These are phyloP conservation scores for Petunia hybrid DNA, from an alignment of 305 asterid genomes.

Conservation along the genomic window DNA sequence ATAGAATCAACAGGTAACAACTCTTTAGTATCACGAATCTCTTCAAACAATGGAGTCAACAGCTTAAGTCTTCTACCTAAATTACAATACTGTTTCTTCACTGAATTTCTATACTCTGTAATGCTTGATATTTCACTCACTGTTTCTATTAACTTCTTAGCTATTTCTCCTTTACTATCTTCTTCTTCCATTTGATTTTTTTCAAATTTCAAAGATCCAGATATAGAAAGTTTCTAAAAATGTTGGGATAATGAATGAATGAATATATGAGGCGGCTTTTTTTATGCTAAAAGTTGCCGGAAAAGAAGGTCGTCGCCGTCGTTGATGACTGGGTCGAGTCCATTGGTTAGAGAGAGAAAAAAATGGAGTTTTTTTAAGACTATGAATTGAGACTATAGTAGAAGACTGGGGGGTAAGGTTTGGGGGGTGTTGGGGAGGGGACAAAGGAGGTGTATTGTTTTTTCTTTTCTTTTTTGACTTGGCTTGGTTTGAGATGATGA, in stretches of 20 bases:
- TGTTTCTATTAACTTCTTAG: conserved; percentile 58
- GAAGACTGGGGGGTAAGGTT: too few relatives aligned
- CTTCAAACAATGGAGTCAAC: conserved; percentile 91
- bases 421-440: background rate
- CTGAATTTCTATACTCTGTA: conserved; percentile 61
- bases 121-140: conserved; percentile 72
- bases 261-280: background rate
- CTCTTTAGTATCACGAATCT: conserved; percentile 79
- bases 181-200: conserved; percentile 45
- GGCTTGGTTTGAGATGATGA: background rate
- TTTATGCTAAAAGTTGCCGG: conserved; percentile 1
- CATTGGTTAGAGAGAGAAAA: conserved; percentile 11
- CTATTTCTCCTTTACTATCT: conserved; percentile 57
- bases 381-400: conserved; percentile 1
- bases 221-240: background rate
- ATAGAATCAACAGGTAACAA: conserved; percentile 56
- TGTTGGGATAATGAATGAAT: background rate
- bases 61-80: conserved; percentile 88
- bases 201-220: conserved; percentile 11
- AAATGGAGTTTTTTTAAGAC: background rate
- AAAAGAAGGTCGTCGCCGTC: background rate
- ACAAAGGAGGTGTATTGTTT: background rate
- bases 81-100: conserved; percentile 83
- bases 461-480: background rate
- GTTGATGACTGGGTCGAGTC: conserved; percentile 11